Evolutionary conservation across 148 eudicot species (phyloP).

Genomic region (Selenicereus undatus): DNA sequence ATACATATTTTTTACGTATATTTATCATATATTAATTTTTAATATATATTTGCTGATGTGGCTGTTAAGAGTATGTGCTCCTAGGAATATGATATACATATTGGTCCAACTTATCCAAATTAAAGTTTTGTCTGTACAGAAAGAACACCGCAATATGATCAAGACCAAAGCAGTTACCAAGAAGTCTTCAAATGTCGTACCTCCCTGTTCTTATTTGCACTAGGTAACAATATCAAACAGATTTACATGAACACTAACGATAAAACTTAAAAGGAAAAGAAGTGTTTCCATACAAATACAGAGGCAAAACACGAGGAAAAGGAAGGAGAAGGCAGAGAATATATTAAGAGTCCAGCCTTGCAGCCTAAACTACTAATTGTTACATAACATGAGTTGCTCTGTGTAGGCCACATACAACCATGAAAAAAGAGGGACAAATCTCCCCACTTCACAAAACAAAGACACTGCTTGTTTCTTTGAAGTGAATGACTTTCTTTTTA

Average conservation of each 20-base stretch:
- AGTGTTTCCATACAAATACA: background rate
- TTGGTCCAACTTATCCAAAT: too few species aligned
- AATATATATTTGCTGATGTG: too few species aligned
- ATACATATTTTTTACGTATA: too few species aligned
- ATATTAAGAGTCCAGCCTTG: background rate
- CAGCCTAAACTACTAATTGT: constrained; percentile 21
- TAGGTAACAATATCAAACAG: background rate
- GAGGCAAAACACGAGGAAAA: background rate
- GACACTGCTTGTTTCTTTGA: constrained; percentile 24
- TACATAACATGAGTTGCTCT: constrained; percentile 53
- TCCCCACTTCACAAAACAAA: constrained; percentile 28
- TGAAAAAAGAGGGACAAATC: constrained; percentile 40
- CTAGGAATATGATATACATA: too few species aligned
- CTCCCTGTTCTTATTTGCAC: background rate
- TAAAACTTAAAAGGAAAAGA: background rate
- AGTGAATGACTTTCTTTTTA: background rate
- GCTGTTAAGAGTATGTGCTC: too few species aligned
- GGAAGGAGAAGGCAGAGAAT: background rate
- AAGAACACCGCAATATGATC: background rate
- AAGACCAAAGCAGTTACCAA: background rate
- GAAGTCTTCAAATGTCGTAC: background rate
- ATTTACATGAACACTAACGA: background rate
- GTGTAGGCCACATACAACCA: constrained; percentile 41
- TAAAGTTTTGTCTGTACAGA: too few species aligned
- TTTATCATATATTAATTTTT: too few species aligned